Conservation (phyloP, 2,329 filamentous ascomycete genomes). For the Blumeriella jaapii region DNA sequence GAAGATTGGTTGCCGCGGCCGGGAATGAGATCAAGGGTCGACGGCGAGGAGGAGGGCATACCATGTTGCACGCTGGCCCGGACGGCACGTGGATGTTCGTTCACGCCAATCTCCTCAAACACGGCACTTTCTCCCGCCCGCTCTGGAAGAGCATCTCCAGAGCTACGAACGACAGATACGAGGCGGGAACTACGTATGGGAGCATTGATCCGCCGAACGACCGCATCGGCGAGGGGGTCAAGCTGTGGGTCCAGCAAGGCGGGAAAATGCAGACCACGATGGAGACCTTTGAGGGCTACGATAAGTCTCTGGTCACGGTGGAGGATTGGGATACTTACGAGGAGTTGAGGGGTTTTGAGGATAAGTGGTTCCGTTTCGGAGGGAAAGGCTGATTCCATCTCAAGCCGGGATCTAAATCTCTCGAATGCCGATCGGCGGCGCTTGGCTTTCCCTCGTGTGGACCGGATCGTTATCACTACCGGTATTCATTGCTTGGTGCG, state of each 20-base stretch:
- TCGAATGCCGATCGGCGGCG: too few relatives aligned
- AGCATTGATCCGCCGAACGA: constrained; percentile 14
- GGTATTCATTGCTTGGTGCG: too few relatives aligned
- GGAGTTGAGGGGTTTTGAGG: constrained; percentile 14
- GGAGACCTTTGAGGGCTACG: constrained; percentile 11
- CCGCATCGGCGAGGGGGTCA: constrained; percentile 12
- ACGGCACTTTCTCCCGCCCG: constrained; percentile 8
- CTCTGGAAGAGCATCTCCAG: constrained; percentile 14
- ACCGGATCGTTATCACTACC: too few relatives aligned
- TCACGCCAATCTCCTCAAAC: constrained; percentile 18
- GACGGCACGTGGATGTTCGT: constrained; percentile 16
- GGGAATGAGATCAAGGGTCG: not conserved
- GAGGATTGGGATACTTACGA: constrained; percentile 17
- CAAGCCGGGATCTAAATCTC: too few relatives aligned
- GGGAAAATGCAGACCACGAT: constrained; percentile 10
- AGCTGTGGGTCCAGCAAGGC: constrained; percentile 8
- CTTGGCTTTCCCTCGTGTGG: too few relatives aligned
- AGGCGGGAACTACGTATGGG: constrained; percentile 12
- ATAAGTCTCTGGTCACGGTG: constrained; percentile 8
- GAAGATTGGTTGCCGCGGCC: constrained; percentile 7
- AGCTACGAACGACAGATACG: constrained; percentile 9
- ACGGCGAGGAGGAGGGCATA: constrained; percentile 12
- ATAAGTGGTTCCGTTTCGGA: constrained; percentile 16
- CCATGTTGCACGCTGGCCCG: constrained; percentile 15
- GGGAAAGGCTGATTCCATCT: constrained; percentile 8